phyloP scores from a whole-genome alignment of 164 flowering plant species.

The Cinnamomum chago region DNA sequence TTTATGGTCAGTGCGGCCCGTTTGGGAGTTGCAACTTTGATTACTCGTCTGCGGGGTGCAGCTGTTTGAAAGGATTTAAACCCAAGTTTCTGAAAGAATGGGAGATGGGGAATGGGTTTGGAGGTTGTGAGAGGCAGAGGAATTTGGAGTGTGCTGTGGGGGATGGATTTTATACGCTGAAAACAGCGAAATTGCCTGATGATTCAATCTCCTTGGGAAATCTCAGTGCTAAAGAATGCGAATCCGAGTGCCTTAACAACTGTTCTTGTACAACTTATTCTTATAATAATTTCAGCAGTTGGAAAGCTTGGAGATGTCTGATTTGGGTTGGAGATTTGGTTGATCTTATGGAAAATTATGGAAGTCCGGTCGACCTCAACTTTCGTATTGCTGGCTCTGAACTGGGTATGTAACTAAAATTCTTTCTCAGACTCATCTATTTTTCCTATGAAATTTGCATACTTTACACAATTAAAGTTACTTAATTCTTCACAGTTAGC shows the following conservation, averaged over 20 bases:
- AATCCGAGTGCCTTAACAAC: background rate
- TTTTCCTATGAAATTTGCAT: too few species aligned
- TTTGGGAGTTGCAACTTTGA: constrained; percentile 23
- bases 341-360: background rate
- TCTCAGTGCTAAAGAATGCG: background rate
- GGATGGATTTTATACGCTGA: constrained; percentile 14
- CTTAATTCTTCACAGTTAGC: background rate
- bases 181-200: constrained; percentile 29
- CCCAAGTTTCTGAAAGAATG: constrained; percentile 25
- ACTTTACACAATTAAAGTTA: too few species aligned
- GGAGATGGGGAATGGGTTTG: constrained; percentile 18
- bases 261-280: constrained; percentile 2
- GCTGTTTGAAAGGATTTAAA: constrained; percentile 34
- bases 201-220: background rate
- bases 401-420: background rate
- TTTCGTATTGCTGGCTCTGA: background rate
- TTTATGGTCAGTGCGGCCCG: constrained; percentile 31
- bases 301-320: background rate
- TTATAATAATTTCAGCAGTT: background rate
- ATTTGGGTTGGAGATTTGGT: background rate
- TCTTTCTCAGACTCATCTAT: too few species aligned
- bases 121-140: constrained; percentile 22
- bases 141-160: constrained; percentile 10
- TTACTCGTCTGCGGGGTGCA: constrained; percentile 18
- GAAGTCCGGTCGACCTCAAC: background rate